Conservation (phyloP, 441 rosid genomes). For the Euphorbia schlechtendalii region DNA sequence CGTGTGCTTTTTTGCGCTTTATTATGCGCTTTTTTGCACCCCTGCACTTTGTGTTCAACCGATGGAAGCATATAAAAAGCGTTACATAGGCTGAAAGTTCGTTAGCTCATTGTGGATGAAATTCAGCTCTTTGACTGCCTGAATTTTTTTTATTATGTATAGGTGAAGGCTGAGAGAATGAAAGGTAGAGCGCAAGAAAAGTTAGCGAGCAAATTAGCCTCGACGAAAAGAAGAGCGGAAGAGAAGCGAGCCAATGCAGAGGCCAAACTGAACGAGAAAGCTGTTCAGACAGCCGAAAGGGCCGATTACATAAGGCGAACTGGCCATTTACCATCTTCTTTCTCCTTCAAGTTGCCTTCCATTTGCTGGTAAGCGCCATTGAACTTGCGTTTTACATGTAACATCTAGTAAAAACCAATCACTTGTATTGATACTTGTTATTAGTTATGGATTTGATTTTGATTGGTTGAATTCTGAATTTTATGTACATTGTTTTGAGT, state of each 20-base stretch:
- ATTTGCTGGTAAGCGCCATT: constrained; percentile 55
- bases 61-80: too few species aligned
- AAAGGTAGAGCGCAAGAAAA: constrained; percentile 79
- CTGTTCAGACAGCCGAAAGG: constrained; percentile 60
- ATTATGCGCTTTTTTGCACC: too few species aligned
- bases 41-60: too few species aligned
- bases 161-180: constrained; percentile 80
- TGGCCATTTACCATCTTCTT: constrained; percentile 72
- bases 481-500: constrained; percentile 5
- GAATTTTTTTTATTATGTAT: neutral
- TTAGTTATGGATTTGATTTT: constrained; percentile 11
- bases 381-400: constrained; percentile 10
- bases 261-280: constrained; percentile 66
- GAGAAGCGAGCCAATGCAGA: constrained; percentile 85
- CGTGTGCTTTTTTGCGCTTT: too few species aligned
- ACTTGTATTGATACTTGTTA: constrained; percentile 6
- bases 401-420: constrained; percentile 7
- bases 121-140: too few species aligned
- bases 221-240: constrained; percentile 64
- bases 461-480: constrained; percentile 7
- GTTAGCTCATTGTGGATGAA: too few species aligned
- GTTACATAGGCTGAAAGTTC: too few species aligned
- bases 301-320: constrained; percentile 83
- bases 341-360: constrained; percentile 72
- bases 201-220: constrained; percentile 55